Evolutionary conservation across 805 yeast genomes (phyloP).

Genomic region (Metschnikowia santaceciliae): DNA sequence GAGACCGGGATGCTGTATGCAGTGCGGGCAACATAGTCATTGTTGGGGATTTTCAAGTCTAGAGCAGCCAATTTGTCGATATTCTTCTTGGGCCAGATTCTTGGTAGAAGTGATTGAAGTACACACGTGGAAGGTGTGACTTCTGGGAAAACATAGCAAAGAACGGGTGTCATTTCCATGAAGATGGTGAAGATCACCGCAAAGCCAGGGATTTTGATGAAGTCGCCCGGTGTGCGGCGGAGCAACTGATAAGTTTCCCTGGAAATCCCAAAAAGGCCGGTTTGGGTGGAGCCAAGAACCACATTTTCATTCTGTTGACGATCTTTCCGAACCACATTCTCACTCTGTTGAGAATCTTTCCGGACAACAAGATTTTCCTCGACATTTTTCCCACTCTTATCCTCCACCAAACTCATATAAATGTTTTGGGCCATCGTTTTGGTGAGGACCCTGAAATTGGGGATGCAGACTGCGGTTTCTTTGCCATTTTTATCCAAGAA

Average conservation of each 20-base stretch:
- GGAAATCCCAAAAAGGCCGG: constrained; percentile 33
- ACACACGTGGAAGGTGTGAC: constrained; percentile 58
- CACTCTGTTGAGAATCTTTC: not conserved
- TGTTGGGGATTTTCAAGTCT: constrained; percentile 6
- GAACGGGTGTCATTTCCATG: constrained; percentile 51
- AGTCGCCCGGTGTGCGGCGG: constrained; percentile 48
- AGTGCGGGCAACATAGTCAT: constrained; percentile 35
- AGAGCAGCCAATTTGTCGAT: constrained; percentile 3
- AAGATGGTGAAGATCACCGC: constrained; percentile 44
- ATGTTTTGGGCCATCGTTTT: constrained; percentile 31
- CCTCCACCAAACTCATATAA: constrained; percentile 37
- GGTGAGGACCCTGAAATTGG: constrained; percentile 34
- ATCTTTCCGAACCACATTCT: constrained; percentile 5
- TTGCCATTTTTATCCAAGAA: constrained; percentile 22
- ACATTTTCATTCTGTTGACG: constrained; percentile 7
- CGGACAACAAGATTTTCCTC: not conserved
- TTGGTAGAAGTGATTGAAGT: constrained; percentile 44
- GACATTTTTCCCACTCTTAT: constrained; percentile 14
- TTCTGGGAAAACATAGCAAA: constrained; percentile 52
- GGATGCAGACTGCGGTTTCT: constrained; percentile 25
- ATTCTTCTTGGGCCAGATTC: constrained; percentile 25
- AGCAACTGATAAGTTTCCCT: constrained; percentile 50
- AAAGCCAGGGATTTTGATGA: constrained; percentile 52
- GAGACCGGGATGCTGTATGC: constrained; percentile 44
- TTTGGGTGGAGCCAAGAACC: constrained; percentile 15